A percentile compares a stretch with the other conserved stretches of the same genome.
These are phyloP conservation scores for Hibiscus trionum DNA, from an alignment of 345 rosid genomes.

Conservation along the genomic window DNA sequence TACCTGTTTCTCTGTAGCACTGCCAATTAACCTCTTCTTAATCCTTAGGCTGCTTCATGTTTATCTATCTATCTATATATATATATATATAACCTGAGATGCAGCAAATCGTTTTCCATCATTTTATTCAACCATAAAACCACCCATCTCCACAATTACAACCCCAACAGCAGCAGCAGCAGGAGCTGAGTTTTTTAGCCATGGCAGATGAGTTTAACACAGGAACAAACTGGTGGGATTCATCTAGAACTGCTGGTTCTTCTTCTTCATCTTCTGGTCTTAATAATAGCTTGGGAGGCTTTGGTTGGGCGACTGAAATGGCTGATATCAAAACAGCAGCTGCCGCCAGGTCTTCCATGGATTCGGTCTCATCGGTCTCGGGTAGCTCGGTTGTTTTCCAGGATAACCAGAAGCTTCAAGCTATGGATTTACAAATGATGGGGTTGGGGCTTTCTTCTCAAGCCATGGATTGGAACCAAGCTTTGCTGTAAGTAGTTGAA, in stretches of 20 bases:
- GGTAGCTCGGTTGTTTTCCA: conserved; percentile 46
- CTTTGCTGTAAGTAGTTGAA: conserved; percentile 52
- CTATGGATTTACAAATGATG: conserved; percentile 65
- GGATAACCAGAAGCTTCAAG: conserved; percentile 38
- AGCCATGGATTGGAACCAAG: conserved; percentile 77
- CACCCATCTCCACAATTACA: not conserved
- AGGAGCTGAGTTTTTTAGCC: conserved; percentile 14
- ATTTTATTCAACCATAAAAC: conserved; percentile 34
- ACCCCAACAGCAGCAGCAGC: not conserved
- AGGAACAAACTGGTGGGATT: conserved; percentile 61
- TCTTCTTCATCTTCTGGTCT: conserved; percentile 54
- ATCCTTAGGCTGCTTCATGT: conserved; percentile 11
- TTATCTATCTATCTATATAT: not conserved
- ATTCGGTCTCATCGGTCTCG: conserved; percentile 36
- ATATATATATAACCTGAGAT: conserved; percentile 5
- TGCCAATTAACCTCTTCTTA: not conserved
- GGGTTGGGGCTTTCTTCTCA: conserved; percentile 82
- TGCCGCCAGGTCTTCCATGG: conserved; percentile 48
- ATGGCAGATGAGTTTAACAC: conserved; percentile 63
- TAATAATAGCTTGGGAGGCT: conserved; percentile 34
- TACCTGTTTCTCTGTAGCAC: conserved; percentile 10
- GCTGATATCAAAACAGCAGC: conserved; percentile 25
- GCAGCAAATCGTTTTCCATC: conserved; percentile 38
- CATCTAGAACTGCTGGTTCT: conserved; percentile 28
- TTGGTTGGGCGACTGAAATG: conserved; percentile 50